phyloP scores from a whole-genome alignment of 495 filamentous ascomycete species.

The Margaritispora aquatica region DNA sequence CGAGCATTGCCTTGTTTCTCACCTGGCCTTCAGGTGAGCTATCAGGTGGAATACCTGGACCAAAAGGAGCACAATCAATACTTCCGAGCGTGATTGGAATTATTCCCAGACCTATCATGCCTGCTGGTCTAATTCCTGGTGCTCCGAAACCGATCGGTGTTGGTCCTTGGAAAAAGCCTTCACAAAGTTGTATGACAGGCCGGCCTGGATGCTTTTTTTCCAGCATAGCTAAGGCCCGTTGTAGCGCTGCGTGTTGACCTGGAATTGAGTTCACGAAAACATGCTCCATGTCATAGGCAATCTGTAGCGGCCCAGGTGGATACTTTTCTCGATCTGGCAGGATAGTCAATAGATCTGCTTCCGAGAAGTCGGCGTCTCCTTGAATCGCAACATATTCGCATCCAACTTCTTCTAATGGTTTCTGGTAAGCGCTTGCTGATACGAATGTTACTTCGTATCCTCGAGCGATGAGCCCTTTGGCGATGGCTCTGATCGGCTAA shows the following conservation, averaged over 20 bases:
- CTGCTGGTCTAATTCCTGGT: slow-evolving; percentile 7
- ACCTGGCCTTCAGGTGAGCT: not conserved
- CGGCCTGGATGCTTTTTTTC: slow-evolving; percentile 7
- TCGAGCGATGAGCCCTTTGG: slow-evolving; percentile 15
- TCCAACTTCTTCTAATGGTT: slow-evolving; percentile 24
- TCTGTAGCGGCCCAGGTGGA: slow-evolving; percentile 14
- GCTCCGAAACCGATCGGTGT: slow-evolving; percentile 20
- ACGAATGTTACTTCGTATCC: slow-evolving; percentile 29
- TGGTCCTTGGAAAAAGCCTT: slow-evolving; percentile 18
- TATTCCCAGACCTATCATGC: slow-evolving; percentile 17
- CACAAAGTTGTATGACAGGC: slow-evolving; percentile 22
- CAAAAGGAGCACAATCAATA: slow-evolving; percentile 19
- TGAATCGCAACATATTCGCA: slow-evolving; percentile 26
- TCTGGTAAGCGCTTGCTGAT: slow-evolving; percentile 22
- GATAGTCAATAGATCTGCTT: slow-evolving; percentile 12
- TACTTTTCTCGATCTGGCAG: slow-evolving; percentile 11
- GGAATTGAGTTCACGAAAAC: slow-evolving; percentile 19
- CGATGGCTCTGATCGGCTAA: slow-evolving; percentile 26
- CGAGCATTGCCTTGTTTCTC: not conserved
- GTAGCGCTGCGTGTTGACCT: slow-evolving; percentile 11
- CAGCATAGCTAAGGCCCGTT: slow-evolving; percentile 11
- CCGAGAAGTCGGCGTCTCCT: slow-evolving; percentile 23
- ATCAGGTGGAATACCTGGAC: slow-evolving; percentile 14
- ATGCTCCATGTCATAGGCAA: slow-evolving; percentile 16
- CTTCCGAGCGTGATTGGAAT: slow-evolving; percentile 23